phyloP scores from a whole-genome alignment of 805 yeast genomes.

The Blastobotrys peoriensis region DNA sequence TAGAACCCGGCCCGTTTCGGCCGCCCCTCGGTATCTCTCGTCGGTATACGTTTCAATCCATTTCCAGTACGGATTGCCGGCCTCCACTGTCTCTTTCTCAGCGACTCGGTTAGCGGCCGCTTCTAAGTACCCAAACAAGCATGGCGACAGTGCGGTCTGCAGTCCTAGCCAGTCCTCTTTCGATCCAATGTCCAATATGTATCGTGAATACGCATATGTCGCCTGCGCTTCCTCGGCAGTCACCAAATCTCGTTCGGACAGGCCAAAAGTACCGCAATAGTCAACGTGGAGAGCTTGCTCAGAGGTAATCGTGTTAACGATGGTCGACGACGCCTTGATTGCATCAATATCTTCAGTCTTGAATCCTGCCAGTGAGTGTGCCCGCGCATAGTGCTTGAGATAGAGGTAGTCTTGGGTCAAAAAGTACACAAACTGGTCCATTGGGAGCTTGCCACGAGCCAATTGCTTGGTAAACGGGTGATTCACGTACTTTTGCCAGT shows the following conservation, averaged over 20 bases:
- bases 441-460: conserved; percentile 46
- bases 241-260: conserved; percentile 36
- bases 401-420: conserved; percentile 65
- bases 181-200: conserved; percentile 47
- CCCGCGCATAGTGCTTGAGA: conserved; percentile 58
- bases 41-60: conserved; percentile 64
- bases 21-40: conserved; percentile 52
- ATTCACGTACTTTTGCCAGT: conserved; percentile 53
- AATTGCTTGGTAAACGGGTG: conserved; percentile 57
- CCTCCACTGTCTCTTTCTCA: conserved; percentile 20
- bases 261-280: conserved; percentile 42
- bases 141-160: conserved; percentile 66
- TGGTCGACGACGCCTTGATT: conserved; percentile 37
- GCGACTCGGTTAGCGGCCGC: conserved; percentile 35
- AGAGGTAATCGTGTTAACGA: conserved; percentile 44
- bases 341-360: conserved; percentile 51
- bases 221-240: conserved; percentile 49
- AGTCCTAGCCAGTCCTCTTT: conserved; percentile 57
- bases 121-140: conserved; percentile 69
- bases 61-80: conserved; percentile 27
- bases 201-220: conserved; percentile 55
- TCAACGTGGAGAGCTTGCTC: conserved; percentile 54
- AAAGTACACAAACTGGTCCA: conserved; percentile 47
- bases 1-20: conserved; percentile 42
- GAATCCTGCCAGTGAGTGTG: conserved; percentile 58